phyloP scores from a whole-genome alignment of 75 land plant genomes.

The Adiantum capillusveneris region DNA sequence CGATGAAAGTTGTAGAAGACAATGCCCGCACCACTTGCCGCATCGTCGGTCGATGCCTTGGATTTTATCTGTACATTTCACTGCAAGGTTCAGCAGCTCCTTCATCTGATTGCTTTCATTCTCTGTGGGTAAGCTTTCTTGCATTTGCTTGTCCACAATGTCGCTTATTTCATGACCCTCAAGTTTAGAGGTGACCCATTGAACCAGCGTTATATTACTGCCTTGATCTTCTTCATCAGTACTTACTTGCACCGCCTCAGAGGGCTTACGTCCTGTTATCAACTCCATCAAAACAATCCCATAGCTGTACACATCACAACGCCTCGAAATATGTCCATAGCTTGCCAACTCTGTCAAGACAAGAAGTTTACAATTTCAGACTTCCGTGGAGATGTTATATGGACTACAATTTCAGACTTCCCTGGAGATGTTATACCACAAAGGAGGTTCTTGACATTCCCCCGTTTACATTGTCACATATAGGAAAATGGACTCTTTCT shows the following conservation, averaged over 20 bases:
- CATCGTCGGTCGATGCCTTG: not conserved
- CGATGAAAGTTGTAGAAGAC: no score
- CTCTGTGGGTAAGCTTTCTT: not conserved
- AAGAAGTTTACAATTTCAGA: not conserved
- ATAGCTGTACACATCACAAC: slow-evolving; percentile 10
- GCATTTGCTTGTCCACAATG: not conserved
- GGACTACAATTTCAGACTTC: not conserved
- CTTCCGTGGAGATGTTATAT: not conserved
- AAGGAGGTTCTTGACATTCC: no score
- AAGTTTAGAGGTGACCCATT: not conserved
- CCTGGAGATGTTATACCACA: not conserved
- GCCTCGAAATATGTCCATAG: not conserved
- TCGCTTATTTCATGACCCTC: not conserved
- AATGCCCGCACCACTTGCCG: not conserved
- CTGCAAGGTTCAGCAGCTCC: not conserved
- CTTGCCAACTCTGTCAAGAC: not conserved
- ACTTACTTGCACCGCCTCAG: not conserved
- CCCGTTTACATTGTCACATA: not conserved
- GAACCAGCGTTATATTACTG: not conserved
- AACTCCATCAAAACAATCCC: slow-evolving; percentile 8
- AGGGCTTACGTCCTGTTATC: slow-evolving; percentile 6
- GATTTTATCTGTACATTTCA: not conserved
- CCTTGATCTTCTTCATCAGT: not conserved
- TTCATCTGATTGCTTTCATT: not conserved
- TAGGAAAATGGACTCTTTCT: no score